A percentile compares a stretch with the other conserved stretches of the same genome.
phyloP scores from a whole-genome alignment of 768 basidiomycete species.

The Phylloporus arenicola region DNA sequence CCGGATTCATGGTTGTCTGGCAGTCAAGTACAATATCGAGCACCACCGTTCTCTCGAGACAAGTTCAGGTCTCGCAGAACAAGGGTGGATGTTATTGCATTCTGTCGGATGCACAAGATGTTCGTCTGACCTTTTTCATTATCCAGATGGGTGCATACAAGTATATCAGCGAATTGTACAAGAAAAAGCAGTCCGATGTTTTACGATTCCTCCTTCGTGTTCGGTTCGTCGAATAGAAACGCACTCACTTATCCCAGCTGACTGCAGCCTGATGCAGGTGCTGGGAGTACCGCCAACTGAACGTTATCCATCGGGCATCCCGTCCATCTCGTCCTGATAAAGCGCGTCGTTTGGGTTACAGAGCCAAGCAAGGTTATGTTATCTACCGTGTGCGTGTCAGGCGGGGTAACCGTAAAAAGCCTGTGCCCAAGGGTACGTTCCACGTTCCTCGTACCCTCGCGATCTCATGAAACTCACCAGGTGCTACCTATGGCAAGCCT shows the following conservation, averaged over 20 bases:
- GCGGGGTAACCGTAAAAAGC: conserved; percentile 98
- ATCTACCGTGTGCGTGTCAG: conserved; percentile 97
- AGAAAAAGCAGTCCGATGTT: conserved; percentile 97
- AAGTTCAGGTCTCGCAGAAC: conserved; percentile 2
- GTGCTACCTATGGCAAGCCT: conserved; percentile 98
- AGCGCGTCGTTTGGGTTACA: conserved; percentile 97
- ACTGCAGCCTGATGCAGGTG: conserved; percentile 46
- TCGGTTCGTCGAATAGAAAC: conserved; percentile 47
- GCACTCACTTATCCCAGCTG: not conserved
- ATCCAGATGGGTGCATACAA: conserved; percentile 88
- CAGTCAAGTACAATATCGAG: not conserved
- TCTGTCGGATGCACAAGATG: conserved; percentile 11
- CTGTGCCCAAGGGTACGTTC: conserved; percentile 84
- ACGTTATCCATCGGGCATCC: conserved; percentile 96
- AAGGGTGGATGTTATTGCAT: conserved; percentile 21
- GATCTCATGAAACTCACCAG: conserved; percentile 32
- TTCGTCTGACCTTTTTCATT: conserved; percentile 15
- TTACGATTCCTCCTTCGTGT: conserved; percentile 97
- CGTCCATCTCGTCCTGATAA: conserved; percentile 99
- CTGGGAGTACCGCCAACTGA: conserved; percentile 98
- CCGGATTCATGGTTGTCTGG: not conserved
- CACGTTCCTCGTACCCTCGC: not conserved
- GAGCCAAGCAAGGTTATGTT: conserved; percentile 99
- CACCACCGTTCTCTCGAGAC: conserved; percentile 6
- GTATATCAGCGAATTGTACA: conserved; percentile 96